Evolutionary conservation across 257 asterid species (phyloP).

Genomic region (Handroanthus guayacan): DNA sequence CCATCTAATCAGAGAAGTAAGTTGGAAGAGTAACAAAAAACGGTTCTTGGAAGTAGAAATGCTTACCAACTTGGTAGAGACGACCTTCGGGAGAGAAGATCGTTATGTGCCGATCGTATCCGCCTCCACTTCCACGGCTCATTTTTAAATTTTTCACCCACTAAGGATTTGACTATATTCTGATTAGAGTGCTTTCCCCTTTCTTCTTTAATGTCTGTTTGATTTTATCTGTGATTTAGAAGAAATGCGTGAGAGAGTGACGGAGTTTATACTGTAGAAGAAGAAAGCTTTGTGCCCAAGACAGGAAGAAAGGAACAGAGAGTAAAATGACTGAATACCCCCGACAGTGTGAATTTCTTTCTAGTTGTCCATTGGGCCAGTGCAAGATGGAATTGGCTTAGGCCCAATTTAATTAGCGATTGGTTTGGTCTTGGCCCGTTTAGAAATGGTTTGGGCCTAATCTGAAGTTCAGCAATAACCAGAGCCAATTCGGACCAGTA

Average conservation of each 20-base stretch:
- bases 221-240: conserved; percentile 31
- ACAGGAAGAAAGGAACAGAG: conserved; percentile 23
- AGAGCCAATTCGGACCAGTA: no score
- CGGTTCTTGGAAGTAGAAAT: neutral
- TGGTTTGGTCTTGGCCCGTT: no score
- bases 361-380: no score
- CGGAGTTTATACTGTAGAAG: conserved; percentile 30
- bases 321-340: conserved; percentile 37
- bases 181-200: neutral
- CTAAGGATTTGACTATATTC: neutral
- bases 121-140: conserved; percentile 99
- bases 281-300: conserved; percentile 54
- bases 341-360: neutral
- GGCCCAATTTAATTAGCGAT: no score
- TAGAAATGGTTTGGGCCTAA: no score
- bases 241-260: neutral
- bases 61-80: conserved; percentile 93
- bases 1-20: neutral
- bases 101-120: conserved; percentile 99
- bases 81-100: conserved; percentile 99
- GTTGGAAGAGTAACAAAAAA: neutral
- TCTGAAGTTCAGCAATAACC: no score
- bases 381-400: no score
- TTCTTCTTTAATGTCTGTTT: neutral
- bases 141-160: conserved; percentile 38